Percentiles rank a stretch among this genome's conserved stretches.
Conservation (phyloP, 2,329 filamentous ascomycete species). For the Rutstroemia sp. region DNA sequence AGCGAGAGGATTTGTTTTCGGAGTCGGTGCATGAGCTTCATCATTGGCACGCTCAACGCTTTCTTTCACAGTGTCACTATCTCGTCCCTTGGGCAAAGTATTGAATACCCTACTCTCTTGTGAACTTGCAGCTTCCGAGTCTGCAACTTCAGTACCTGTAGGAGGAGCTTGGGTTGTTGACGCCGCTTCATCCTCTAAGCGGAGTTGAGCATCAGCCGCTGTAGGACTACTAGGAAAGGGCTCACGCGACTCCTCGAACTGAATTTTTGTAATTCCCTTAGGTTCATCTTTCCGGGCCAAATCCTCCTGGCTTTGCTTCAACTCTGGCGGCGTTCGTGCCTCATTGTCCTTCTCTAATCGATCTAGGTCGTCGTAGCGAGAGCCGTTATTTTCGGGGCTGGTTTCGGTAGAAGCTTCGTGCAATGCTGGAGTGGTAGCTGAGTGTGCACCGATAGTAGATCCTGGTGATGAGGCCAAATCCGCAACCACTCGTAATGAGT, state of each 20-base stretch:
- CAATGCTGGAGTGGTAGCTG: slow-evolving; percentile 63
- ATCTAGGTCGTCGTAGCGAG: slow-evolving; percentile 44
- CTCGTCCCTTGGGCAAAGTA: not conserved
- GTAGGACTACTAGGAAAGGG: slow-evolving; percentile 33
- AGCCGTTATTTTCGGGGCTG: slow-evolving; percentile 62
- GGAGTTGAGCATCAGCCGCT: slow-evolving; percentile 51
- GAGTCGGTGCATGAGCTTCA: not conserved
- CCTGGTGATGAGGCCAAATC: slow-evolving; percentile 47
- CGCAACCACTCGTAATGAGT: slow-evolving; percentile 31
- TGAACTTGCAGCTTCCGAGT: not conserved
- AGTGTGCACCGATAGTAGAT: slow-evolving; percentile 63
- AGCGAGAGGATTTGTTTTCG: not conserved
- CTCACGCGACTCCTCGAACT: slow-evolving; percentile 32
- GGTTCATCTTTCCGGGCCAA: slow-evolving; percentile 31
- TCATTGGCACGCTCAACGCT: not conserved
- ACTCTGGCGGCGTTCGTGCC: slow-evolving; percentile 30
- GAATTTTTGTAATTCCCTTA: slow-evolving; percentile 22
- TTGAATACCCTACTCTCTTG: not conserved
- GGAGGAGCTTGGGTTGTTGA: not conserved
- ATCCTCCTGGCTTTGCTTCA: slow-evolving; percentile 19
- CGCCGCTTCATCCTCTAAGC: slow-evolving; percentile 43
- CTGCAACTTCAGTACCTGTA: slow-evolving; percentile 23
- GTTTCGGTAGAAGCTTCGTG: slow-evolving; percentile 65
- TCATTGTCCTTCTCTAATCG: slow-evolving; percentile 39
- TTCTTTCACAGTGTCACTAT: not conserved